Base-by-base conservation (phyloP, 1,284 basidiomycete species). In the Porogramme epimiltina region DNA sequence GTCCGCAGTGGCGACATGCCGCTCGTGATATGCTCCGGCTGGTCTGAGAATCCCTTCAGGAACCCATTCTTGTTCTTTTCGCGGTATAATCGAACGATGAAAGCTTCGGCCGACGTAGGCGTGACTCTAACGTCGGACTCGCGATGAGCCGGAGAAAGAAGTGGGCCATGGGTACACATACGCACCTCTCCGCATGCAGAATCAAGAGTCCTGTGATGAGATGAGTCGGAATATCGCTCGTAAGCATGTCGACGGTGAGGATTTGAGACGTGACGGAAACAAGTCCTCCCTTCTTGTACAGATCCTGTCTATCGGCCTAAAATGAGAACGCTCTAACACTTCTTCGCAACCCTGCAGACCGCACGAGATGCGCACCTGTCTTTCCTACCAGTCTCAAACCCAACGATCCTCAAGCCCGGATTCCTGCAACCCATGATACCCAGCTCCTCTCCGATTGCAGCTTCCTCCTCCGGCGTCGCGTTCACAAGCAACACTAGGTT, bases 1-100 rank as follows among this genome's bases (percentile, higher is more conserved):
- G 89, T 94, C 64, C 91, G 91, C 18, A 99, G 74, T 0, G 96
- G 95, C 1, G 90, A 93, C 65, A 98, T 73, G 0, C 95, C 95
- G 59, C 87, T 91, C 0, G 91, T 94, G 56, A 99, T 97, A 54
- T 89, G 85, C 67, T 99, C 96, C 0, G 96, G 94, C 62, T 98
- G 89, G 68, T 98, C 96, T 0, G 94, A 94, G 66, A 99, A 98
- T 0, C 95, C 97, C 70, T 99, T 98, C 56, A 98, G 73, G 68
- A 98, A 99, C 2, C 95, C 96, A 3, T 77, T 80, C 69, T 81
- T 74, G 70, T 98, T 98, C 69, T 87, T 85, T 66, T 95, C 87
- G 39, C 95, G 82, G 66, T 89, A 96, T 1, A 96, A 73, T 10
- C 94, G 82, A 41, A 94, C 86, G 36, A 95, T 92, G 70, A 98